Percentiles rank a stretch among this genome's conserved stretches.
Conservation (phyloP, 75 land plant species). For the Cupressus sempervirens region DNA sequence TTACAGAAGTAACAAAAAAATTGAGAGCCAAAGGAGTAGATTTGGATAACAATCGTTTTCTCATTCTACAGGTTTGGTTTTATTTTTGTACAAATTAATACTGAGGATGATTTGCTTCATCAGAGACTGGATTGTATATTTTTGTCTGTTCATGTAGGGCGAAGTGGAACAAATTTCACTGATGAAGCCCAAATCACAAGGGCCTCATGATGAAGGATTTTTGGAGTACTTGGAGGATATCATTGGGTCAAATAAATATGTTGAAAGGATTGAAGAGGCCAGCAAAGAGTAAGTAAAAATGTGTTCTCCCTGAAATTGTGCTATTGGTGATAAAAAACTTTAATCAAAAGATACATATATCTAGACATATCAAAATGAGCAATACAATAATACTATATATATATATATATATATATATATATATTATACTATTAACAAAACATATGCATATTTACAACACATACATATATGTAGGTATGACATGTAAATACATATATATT, state of each 20-base stretch:
- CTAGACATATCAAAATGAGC: neutral
- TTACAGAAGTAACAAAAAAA: slow-evolving; percentile 91
- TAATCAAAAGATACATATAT: neutral
- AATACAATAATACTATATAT: neutral
- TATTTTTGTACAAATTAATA: neutral
- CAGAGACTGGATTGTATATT: neutral
- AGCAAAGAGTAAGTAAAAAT: slow-evolving; percentile 65
- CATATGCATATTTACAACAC: too few species aligned
- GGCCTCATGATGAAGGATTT: slow-evolving; percentile 96
- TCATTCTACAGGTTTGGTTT: slow-evolving; percentile 77
- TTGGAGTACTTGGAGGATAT: slow-evolving; percentile 96
- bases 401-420: too few species aligned
- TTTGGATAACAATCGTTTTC: slow-evolving; percentile 91
- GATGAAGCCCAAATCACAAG: slow-evolving; percentile 98
- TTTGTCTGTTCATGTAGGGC: slow-evolving; percentile 46
- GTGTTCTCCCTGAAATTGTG: neutral
- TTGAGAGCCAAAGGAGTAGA: slow-evolving; percentile 93
- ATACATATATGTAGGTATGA: too few species aligned
- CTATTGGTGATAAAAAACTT: neutral
- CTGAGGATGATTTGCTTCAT: neutral
- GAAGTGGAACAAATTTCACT: slow-evolving; percentile 98
- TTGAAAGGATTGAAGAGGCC: slow-evolving; percentile 88
- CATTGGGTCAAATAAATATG: slow-evolving; percentile 94
- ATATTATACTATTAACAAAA: too few species aligned
- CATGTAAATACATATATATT: too few species aligned